Evolutionary conservation across 371 early-diverging fungal species (phyloP), one percentile per base, ranked within the genome.

Genomic region (Coemansia sp.): DNA sequence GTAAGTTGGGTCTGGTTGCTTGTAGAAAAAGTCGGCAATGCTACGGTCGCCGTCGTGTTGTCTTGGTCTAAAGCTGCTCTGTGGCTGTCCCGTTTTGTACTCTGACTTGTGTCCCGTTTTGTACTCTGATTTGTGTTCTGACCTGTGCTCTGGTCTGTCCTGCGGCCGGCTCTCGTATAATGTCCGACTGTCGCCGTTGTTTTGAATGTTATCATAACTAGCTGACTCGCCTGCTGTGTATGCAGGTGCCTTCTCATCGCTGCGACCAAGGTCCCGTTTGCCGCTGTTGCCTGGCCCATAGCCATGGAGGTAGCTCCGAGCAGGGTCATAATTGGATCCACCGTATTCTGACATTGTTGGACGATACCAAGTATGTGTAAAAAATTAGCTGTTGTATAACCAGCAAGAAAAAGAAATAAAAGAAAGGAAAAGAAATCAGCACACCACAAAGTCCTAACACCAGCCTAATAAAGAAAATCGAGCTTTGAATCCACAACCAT

Each of bases 11-110:
- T 67, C 67, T 1, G 76, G 76, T 41, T 64, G 57, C 51, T 75
- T 75, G 61, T 71, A 70, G 54, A 75, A 75, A 41, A 55, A 70
- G 66, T 75, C 72, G 24, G 46, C 51, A 1, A 75, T 19, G 2
- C 59, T 57, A 53, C 76, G 76, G 3, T 67, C 70, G 29, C 29
- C 29, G 17, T 56, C 15, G n/a, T 28, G n/a, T 2, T 17, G 28
- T 24, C 32, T 28, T 13, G 56, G 19, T 11, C n/a, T 29, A 32
- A n/a, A n/a, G 19, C 17, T 32, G 32, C 19, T 19, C 8, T 29
- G 15, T 13, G 13, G 36, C 1, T n/a, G 56, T 36, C 19, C 29
- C 5, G 56, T 7, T 19, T 28, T 28, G 9, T 56, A 41, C 44
- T 41, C 44, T 41, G 44, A 41, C 44, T n/a, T 41, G 44, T 41